These are phyloP conservation scores for Diospyros kaki DNA, from an alignment of 148 eudicot genomes.

Conservation along the genomic window DNA sequence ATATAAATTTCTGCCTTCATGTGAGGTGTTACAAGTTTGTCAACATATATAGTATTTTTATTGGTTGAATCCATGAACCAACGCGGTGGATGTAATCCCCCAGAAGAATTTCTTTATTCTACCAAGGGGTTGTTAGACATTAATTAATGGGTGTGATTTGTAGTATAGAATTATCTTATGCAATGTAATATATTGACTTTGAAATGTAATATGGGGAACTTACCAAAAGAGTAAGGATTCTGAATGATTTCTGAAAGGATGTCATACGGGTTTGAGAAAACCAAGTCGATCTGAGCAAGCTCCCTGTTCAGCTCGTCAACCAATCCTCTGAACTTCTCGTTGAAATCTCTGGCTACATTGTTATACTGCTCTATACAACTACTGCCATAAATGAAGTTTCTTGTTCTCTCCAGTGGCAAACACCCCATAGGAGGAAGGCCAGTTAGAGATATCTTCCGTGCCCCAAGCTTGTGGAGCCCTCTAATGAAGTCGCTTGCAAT, in stretches of 20 bases:
- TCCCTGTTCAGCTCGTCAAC: conserved; percentile 38
- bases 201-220: conserved; percentile 6
- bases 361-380: conserved; percentile 50
- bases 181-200: too few species aligned
- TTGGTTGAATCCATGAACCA: too few species aligned
- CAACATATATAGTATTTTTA: too few species aligned
- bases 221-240: conserved; percentile 54
- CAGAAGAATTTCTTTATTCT: too few species aligned
- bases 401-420: conserved; percentile 38
- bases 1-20: too few species aligned
- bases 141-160: too few species aligned
- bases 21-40: too few species aligned
- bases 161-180: too few species aligned
- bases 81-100: too few species aligned
- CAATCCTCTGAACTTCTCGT: conserved; percentile 43
- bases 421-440: conserved; percentile 54
- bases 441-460: conserved; percentile 24
- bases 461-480: conserved; percentile 25
- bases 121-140: too few species aligned
- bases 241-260: conserved; percentile 44
- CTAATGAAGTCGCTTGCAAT: conserved; percentile 18
- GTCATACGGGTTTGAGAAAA: conserved; percentile 53
- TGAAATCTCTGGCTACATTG: conserved; percentile 48
- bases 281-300: conserved; percentile 40
- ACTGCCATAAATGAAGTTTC: conserved; percentile 27